Conservation (phyloP, 306 rosid genomes). For the Malus domestica region ASM211411v1 NC_041790.1:2827001-2827500, state of each 20-base stretch:
- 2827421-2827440: conserved; percentile 59
- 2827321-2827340: conserved; percentile 67
- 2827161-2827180: conserved; percentile 86
- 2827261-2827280: conserved; percentile 82
- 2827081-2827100: conserved; percentile 4
- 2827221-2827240: conserved; percentile 67
- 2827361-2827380: conserved; percentile 67
- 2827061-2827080: conserved; percentile 15
- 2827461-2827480: conserved; percentile 73
- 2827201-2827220: conserved; percentile 77
- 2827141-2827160: conserved; percentile 90
- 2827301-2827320: conserved; percentile 69
- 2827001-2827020: conserved; percentile 6
- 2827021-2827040: not conserved
- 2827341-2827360: conserved; percentile 79
- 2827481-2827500: conserved; percentile 74
- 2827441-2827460: conserved; percentile 71
- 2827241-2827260: conserved; percentile 85
- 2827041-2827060: conserved; percentile 9
- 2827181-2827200: conserved; percentile 74
- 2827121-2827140: conserved; percentile 92
- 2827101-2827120: conserved; percentile 45
- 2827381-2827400: conserved; percentile 96
- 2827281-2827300: conserved; percentile 65
- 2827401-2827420: conserved; percentile 77